phyloP scores from a whole-genome alignment of 169 alveolate species.

The Plasmodium chabaudi region DNA sequence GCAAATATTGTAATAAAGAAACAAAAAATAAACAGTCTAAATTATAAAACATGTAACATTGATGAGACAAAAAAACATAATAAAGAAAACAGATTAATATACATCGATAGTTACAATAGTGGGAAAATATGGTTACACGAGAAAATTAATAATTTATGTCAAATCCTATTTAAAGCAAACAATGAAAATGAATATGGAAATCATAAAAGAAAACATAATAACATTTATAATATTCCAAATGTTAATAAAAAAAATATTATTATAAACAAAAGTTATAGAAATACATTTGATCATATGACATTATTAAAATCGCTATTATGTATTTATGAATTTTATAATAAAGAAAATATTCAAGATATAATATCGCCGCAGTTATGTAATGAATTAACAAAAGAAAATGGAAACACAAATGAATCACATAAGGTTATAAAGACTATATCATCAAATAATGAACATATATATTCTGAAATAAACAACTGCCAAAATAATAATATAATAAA shows the following conservation, averaged over 20 bases:
- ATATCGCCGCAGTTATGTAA: neutral
- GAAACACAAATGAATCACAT: neutral
- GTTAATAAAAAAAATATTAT: neutral
- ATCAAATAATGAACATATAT: neutral
- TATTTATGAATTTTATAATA: constrained; percentile 51
- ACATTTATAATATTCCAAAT: constrained; percentile 22
- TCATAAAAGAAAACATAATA: constrained; percentile 11
- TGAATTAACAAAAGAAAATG: neutral
- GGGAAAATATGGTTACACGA: constrained; percentile 36
- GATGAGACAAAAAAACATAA: neutral
- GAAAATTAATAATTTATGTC: constrained; percentile 34
- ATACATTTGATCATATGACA: constrained; percentile 23
- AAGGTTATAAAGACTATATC: neutral
- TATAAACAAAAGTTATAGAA: neutral
- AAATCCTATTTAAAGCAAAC: neutral
- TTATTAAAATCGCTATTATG: constrained; percentile 29
- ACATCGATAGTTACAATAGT: neutral
- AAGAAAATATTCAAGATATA: neutral
- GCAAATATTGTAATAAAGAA: constrained; percentile 1
- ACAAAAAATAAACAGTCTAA: constrained; percentile 1
- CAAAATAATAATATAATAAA: neutral
- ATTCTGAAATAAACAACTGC: neutral
- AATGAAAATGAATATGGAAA: constrained; percentile 12
- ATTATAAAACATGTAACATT: neutral
- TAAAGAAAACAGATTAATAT: neutral